Percentiles rank a stretch among this genome's conserved stretches.
Evolutionary conservation across 495 filamentous ascomycete species (phyloP).

Genomic region (Ramalina peruviana): DNA sequence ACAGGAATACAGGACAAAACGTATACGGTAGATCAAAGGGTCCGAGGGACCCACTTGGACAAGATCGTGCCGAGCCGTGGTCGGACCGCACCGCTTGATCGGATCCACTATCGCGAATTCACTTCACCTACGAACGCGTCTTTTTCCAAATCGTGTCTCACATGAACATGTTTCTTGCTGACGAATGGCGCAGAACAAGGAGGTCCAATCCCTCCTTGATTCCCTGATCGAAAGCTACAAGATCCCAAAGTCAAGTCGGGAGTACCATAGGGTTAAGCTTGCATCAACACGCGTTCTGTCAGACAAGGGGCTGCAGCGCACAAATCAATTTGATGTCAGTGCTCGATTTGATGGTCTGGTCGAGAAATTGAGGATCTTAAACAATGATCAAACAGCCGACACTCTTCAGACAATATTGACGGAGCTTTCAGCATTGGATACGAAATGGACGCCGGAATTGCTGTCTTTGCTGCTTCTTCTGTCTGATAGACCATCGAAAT

Average conservation of each 20-base stretch:
- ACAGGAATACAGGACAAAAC: no score
- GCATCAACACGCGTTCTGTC: slow-evolving; percentile 40
- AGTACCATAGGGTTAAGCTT: slow-evolving; percentile 14
- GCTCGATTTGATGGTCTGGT: slow-evolving; percentile 63
- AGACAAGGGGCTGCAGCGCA: slow-evolving; percentile 50
- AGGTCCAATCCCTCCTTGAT: not conserved
- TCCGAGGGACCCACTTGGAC: no score
- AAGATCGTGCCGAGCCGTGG: no score
- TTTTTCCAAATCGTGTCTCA: no score
- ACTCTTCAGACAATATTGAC: slow-evolving; percentile 51
- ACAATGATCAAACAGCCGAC: slow-evolving; percentile 67
- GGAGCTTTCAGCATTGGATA: slow-evolving; percentile 36
- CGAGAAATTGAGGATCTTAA: slow-evolving; percentile 73
- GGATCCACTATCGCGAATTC: no score
- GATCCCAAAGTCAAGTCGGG: no score
- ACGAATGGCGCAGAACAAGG: not conserved
- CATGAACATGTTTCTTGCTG: not conserved
- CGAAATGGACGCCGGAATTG: slow-evolving; percentile 60
- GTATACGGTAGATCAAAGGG: no score
- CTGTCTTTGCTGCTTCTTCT: slow-evolving; percentile 69
- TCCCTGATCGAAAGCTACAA: not conserved
- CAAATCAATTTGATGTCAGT: slow-evolving; percentile 78
- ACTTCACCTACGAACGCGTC: no score
- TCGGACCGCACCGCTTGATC: no score
- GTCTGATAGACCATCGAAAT: slow-evolving; percentile 63